A percentile compares a stretch with the other conserved stretches of the same genome.
These are phyloP conservation scores for Pelagophyceae sp. DNA, from an alignment of 352 stramenopile species.

Conservation along the genomic window DNA sequence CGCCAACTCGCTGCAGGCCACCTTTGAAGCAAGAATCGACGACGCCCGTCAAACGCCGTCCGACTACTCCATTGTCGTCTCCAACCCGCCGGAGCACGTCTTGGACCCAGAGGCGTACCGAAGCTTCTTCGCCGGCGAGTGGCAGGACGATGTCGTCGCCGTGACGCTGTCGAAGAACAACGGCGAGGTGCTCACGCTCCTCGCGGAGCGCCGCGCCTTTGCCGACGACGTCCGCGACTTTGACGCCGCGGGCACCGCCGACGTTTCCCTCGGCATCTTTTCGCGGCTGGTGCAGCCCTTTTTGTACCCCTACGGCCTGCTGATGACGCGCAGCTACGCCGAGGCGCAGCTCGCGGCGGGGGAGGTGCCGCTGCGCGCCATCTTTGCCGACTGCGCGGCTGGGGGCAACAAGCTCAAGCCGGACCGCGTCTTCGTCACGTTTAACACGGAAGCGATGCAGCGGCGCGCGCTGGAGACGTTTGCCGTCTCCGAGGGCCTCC, in stretches of 20 bases:
- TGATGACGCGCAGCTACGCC: neutral
- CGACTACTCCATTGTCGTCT: constrained; percentile 23
- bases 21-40: constrained; percentile 30
- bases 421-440: neutral
- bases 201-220: constrained; percentile 3
- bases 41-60: constrained; percentile 36
- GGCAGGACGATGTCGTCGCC: constrained; percentile 35
- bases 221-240: constrained; percentile 10
- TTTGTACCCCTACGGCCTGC: neutral
- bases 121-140: constrained; percentile 30
- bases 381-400: neutral
- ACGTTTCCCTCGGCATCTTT: neutral
- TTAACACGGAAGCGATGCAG: neutral
- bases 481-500: neutral
- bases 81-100: constrained; percentile 20
- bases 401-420: neutral
- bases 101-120: constrained; percentile 34
- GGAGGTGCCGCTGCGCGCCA: constrained; percentile 18
- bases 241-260: neutral
- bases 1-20: constrained; percentile 19
- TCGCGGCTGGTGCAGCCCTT: neutral
- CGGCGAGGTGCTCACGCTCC: constrained; percentile 29
- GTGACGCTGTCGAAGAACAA: constrained; percentile 38
- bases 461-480: constrained; percentile 2
- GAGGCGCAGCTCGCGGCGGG: constrained; percentile 23